phyloP scores from a whole-genome alignment of 2,329 filamentous ascomycete genomes.

The Arachnomyces sp. region DNA sequence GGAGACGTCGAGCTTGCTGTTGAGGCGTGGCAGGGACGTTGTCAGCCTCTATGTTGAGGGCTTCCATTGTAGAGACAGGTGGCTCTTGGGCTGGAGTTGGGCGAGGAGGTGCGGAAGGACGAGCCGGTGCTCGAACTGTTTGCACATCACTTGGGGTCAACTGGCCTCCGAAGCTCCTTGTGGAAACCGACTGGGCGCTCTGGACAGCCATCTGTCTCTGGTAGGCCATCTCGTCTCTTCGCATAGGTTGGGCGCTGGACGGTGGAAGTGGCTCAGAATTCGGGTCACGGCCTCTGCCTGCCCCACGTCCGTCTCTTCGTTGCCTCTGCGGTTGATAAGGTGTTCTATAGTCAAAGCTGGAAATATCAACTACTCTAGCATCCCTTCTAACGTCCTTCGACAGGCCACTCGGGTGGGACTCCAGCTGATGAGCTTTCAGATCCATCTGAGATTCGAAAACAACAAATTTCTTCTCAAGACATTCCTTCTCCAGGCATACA shows the following conservation, averaged over 20 bases:
- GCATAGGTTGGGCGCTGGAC: constrained; percentile 69
- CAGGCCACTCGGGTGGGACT: constrained; percentile 67
- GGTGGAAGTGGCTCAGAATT: constrained; percentile 71
- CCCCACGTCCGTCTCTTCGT: constrained; percentile 47
- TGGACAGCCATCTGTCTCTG: constrained; percentile 89
- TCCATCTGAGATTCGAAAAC: constrained; percentile 95
- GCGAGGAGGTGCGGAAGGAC: constrained; percentile 20
- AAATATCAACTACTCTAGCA: constrained; percentile 76
- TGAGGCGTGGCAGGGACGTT: constrained; percentile 53
- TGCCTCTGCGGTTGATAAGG: constrained; percentile 58
- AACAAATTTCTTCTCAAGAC: constrained; percentile 93
- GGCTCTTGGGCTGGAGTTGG: constrained; percentile 19
- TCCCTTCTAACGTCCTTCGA: constrained; percentile 80
- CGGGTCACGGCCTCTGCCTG: constrained; percentile 69
- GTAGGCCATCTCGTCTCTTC: constrained; percentile 81
- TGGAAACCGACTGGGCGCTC: constrained; percentile 70
- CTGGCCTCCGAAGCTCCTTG: constrained; percentile 75
- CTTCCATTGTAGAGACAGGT: constrained; percentile 38
- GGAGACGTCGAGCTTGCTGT: constrained; percentile 69
- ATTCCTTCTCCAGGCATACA: constrained; percentile 74
- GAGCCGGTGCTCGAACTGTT: constrained; percentile 40
- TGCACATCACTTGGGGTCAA: constrained; percentile 50
- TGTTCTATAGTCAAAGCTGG: constrained; percentile 69
- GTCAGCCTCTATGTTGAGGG: constrained; percentile 41
- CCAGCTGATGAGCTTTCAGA: constrained; percentile 83